phyloP scores from a whole-genome alignment of 257 asterid genomes.

The Nicotiana benthamiana region DNA sequence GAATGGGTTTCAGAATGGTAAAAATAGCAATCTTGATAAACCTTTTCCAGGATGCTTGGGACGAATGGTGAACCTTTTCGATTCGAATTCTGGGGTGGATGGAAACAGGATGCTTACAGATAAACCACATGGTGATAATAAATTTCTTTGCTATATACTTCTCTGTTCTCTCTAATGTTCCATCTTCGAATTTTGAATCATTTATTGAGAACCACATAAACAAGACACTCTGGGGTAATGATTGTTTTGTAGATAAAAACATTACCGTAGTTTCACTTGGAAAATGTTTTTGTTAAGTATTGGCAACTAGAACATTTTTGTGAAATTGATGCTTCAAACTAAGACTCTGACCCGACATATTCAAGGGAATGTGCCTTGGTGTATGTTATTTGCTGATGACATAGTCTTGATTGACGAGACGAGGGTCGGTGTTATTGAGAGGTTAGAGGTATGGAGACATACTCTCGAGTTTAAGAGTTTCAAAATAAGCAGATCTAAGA shows the following conservation, averaged over 20 bases:
- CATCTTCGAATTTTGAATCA: not conserved
- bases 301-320: not conserved
- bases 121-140: constrained; percentile 74
- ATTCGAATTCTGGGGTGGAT: constrained; percentile 54
- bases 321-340: not conserved
- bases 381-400: too few relatives aligned
- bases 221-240: not conserved
- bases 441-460: too few relatives aligned
- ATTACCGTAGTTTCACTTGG: not conserved
- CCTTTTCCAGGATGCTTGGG: constrained; percentile 86
- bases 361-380: too few relatives aligned
- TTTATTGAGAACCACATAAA: not conserved
- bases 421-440: too few relatives aligned
- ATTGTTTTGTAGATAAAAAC: not conserved
- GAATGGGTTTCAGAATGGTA: constrained; percentile 52
- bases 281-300: not conserved
- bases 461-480: too few relatives aligned
- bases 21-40: constrained; percentile 39
- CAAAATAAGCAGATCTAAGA: too few relatives aligned
- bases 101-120: constrained; percentile 66
- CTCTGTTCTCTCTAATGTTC: not conserved
- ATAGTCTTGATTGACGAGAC: too few relatives aligned
- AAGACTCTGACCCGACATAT: too few relatives aligned
- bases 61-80: constrained; percentile 88
- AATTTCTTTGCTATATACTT: constrained; percentile 6